These are phyloP conservation scores for Neltuma alba DNA, from an alignment of 306 rosid species.

Conservation along the genomic window DNA sequence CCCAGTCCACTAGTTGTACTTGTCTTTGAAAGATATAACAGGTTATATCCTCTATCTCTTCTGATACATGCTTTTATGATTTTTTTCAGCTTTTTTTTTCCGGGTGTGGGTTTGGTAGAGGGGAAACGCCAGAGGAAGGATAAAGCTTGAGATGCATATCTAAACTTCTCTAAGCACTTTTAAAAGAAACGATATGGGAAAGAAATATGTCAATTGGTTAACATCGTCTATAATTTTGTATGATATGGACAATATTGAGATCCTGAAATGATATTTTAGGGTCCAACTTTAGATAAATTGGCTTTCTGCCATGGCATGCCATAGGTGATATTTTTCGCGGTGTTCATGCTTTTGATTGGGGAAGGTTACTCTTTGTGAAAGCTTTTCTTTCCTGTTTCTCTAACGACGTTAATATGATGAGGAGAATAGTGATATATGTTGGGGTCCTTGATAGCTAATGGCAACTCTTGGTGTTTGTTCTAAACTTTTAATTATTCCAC, in stretches of 20 bases:
- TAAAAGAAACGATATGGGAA: background rate
- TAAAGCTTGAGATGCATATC: background rate
- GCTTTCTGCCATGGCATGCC: background rate
- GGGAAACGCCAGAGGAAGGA: background rate
- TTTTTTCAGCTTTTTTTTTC: background rate
- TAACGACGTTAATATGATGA: background rate
- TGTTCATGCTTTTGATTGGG: background rate
- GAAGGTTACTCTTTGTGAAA: background rate
- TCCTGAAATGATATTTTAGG: background rate
- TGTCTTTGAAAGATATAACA: slow-evolving; percentile 85
- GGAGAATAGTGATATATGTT: background rate
- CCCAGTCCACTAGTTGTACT: slow-evolving; percentile 92
- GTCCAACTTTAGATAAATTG: background rate
- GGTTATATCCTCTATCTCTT: slow-evolving; percentile 40
- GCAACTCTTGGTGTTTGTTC: slow-evolving; percentile 20
- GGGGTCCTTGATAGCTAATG: slow-evolving; percentile 18
- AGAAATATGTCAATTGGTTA: background rate
- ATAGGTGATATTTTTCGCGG: background rate
- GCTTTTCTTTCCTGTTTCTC: background rate
- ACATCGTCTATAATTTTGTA: background rate
- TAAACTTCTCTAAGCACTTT: background rate
- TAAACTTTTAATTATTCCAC: slow-evolving; percentile 27
- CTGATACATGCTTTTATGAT: background rate
- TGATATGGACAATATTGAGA: background rate
- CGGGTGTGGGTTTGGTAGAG: background rate